phyloP scores from a whole-genome alignment of 2,329 filamentous ascomycete genomes.

The Paradendryphiella salina region DNA sequence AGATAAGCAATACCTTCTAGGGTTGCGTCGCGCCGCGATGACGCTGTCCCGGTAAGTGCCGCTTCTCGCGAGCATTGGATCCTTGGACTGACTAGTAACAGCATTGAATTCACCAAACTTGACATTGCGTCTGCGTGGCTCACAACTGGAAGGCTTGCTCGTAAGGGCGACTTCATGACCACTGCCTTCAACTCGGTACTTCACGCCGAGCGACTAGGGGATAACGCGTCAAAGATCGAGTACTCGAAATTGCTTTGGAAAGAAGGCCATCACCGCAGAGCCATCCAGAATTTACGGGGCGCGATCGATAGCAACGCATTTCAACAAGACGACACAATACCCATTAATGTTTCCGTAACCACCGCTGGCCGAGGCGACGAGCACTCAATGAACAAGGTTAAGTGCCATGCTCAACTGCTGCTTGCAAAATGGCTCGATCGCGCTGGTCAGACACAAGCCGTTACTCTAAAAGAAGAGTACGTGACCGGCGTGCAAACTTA shows the following conservation, averaged over 20 bases:
- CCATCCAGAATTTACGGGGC: conserved; percentile 85
- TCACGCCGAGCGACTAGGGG: conserved; percentile 80
- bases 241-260: conserved; percentile 92
- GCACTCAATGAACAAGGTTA: conserved; percentile 59
- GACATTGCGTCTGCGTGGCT: conserved; percentile 87
- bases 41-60: conserved; percentile 66
- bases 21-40: conserved; percentile 85
- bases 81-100: conserved; percentile 30
- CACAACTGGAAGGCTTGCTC: conserved; percentile 78
- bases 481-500: conserved; percentile 73
- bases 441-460: conserved; percentile 88
- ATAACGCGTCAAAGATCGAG: conserved; percentile 88
- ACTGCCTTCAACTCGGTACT: conserved; percentile 94
- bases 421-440: conserved; percentile 96
- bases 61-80: neutral
- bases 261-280: conserved; percentile 89
- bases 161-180: conserved; percentile 80
- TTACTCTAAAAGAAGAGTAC: conserved; percentile 72
- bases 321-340: conserved; percentile 52
- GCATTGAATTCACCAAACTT: conserved; percentile 63
- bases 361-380: conserved; percentile 46
- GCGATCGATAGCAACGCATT: conserved; percentile 84
- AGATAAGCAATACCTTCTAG: conserved; percentile 92
- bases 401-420: conserved; percentile 80
- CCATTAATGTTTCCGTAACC: conserved; percentile 43